phyloP scores from a whole-genome alignment of 2,329 filamentous ascomycete genomes.

The Stachybotrys chartarum region DNA sequence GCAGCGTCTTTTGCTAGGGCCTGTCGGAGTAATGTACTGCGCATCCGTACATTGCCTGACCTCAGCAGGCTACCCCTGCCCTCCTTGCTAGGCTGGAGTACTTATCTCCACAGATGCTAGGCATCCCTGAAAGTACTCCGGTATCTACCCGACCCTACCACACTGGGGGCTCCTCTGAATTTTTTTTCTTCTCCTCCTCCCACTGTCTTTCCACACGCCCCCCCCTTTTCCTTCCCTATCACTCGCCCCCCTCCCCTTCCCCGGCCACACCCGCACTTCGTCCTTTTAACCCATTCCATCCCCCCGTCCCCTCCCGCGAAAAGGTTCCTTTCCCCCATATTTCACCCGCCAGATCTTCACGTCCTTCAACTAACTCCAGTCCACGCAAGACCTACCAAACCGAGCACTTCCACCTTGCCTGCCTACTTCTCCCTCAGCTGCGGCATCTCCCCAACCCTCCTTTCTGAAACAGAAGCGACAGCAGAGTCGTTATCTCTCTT shows the following conservation, averaged over 20 bases:
- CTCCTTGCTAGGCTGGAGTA: background rate
- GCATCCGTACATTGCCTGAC: background rate
- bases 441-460: slow-evolving; percentile 5
- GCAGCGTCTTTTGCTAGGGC: background rate
- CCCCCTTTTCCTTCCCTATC: background rate
- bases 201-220: background rate
- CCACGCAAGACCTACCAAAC: background rate
- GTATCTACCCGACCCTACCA: background rate
- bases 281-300: slow-evolving; percentile 20
- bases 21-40: background rate
- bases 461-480: background rate
- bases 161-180: background rate
- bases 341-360: slow-evolving; percentile 11
- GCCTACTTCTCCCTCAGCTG: slow-evolving; percentile 11
- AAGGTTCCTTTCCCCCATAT: slow-evolving; percentile 14
- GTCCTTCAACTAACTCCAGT: background rate
- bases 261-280: slow-evolving; percentile 6
- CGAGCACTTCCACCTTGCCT: background rate
- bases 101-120: background rate
- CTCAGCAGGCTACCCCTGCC: background rate
- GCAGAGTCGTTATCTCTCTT: background rate
- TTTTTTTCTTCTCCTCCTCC: background rate
- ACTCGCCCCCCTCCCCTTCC: background rate
- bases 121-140: background rate
- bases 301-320: slow-evolving; percentile 18